Conservation (phyloP, 176 grass and related monocot species). For the Oropetium thomaeum region DNA sequence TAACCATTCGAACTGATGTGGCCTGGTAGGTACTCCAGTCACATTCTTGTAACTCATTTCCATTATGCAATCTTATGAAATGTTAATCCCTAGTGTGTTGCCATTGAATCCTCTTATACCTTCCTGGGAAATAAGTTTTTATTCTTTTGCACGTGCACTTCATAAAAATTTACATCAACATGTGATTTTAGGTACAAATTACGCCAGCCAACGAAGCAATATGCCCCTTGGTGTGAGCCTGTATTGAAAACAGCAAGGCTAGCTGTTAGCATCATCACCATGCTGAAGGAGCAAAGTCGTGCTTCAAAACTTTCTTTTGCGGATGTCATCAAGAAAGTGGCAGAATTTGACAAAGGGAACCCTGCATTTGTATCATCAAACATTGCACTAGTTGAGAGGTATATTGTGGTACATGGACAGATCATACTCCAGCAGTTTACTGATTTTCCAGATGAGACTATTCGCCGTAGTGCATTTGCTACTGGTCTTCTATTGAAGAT, state of each 20-base stretch:
- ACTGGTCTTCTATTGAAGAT: slow-evolving; percentile 80
- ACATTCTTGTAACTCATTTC: slow-evolving; percentile 1
- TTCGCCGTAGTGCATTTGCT: slow-evolving; percentile 80
- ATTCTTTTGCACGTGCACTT: slow-evolving; percentile 1
- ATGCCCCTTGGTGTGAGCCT: slow-evolving; percentile 84
- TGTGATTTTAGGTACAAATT: slow-evolving; percentile 87
- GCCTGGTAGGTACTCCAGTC: slow-evolving; percentile 59
- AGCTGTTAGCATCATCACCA: slow-evolving; percentile 84
- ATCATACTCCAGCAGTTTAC: slow-evolving; percentile 97
- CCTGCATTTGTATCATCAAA: slow-evolving; percentile 73
- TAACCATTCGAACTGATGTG: slow-evolving; percentile 90
- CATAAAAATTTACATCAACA: slow-evolving; percentile 23
- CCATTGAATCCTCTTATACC: slow-evolving; percentile 8
- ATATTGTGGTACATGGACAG: slow-evolving; percentile 87
- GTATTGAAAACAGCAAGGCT: slow-evolving; percentile 89
- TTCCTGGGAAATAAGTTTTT: slow-evolving; percentile 1
- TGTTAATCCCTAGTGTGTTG: not conserved
- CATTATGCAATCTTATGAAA: slow-evolving; percentile 6
- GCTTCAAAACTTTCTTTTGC: slow-evolving; percentile 84
- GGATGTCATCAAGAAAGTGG: slow-evolving; percentile 78
- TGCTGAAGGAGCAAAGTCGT: slow-evolving; percentile 90
- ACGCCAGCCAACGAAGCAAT: slow-evolving; percentile 83
- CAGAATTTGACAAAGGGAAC: slow-evolving; percentile 62
- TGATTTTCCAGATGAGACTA: slow-evolving; percentile 90
- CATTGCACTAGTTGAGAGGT: slow-evolving; percentile 67